phyloP scores from a whole-genome alignment of 306 rosid genomes.

The Alnus glutinosa region DNA sequence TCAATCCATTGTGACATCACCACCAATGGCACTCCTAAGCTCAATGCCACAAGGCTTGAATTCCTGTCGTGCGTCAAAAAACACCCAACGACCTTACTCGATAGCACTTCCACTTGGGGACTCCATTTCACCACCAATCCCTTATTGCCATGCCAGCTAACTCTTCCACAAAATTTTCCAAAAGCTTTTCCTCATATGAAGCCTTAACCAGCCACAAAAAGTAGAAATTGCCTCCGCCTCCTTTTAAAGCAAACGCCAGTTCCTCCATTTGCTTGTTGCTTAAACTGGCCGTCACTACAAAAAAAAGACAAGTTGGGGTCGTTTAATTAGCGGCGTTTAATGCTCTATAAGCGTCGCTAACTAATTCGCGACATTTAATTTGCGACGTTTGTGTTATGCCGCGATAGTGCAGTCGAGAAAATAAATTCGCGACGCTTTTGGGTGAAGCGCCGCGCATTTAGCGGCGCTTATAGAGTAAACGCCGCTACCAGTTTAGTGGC shows the following conservation, averaged over 20 bases:
- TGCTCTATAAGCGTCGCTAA: too few relatives aligned
- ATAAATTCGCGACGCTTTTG: too few relatives aligned
- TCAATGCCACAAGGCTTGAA: conserved; percentile 23
- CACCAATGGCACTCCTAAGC: conserved; percentile 22
- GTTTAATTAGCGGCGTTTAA: too few relatives aligned
- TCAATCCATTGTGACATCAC: conserved; percentile 29
- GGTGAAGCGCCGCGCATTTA: too few relatives aligned
- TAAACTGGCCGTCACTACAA: too few relatives aligned
- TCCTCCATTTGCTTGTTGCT: conserved; percentile 25
- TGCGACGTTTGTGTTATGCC: too few relatives aligned
- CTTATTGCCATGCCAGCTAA: not conserved
- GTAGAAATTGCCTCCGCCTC: not conserved
- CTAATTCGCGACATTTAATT: too few relatives aligned
- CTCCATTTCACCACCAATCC: conserved; percentile 24
- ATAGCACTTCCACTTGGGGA: conserved; percentile 16
- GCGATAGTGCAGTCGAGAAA: too few relatives aligned
- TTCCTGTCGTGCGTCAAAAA: conserved; percentile 23
- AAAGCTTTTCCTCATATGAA: conserved; percentile 14
- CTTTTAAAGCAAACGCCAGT: conserved; percentile 9
- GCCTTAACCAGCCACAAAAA: conserved; percentile 25
- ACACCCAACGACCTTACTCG: conserved; percentile 3
- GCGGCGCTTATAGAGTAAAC: too few relatives aligned
- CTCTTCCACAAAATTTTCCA: conserved; percentile 8
- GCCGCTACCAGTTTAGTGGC: too few relatives aligned
- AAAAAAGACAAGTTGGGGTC: too few relatives aligned